These are phyloP conservation scores for Saccharomyces hybrid DNA, from an alignment of 1,139 yeast genomes.

Conservation along the genomic window DNA sequence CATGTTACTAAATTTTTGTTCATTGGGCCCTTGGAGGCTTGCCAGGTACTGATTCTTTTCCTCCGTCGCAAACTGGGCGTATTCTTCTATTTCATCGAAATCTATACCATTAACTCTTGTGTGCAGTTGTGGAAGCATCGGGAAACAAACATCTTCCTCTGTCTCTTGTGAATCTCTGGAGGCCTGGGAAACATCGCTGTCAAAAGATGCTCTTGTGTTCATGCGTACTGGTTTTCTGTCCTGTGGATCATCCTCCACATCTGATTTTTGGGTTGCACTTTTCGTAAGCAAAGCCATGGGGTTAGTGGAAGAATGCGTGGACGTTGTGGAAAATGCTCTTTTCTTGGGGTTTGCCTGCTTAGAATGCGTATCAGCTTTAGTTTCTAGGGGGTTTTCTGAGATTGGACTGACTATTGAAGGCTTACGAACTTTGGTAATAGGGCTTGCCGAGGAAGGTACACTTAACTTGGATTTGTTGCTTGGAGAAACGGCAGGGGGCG, in stretches of 20 bases:
- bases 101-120: constrained; percentile 62
- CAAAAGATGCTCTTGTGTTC: constrained; percentile 35
- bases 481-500: not conserved
- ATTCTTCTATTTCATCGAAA: constrained; percentile 71
- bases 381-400: not conserved
- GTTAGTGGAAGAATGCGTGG: constrained; percentile 1
- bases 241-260: constrained; percentile 4
- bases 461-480: not conserved
- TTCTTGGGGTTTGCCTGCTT: constrained; percentile 7
- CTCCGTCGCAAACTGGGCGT: constrained; percentile 43
- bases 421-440: not conserved
- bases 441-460: not conserved
- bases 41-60: constrained; percentile 13
- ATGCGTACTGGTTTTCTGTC: constrained; percentile 8
- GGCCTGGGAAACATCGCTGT: constrained; percentile 65
- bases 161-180: constrained; percentile 75
- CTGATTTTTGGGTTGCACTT: constrained; percentile 9
- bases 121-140: constrained; percentile 67
- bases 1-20: not conserved
- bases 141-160: constrained; percentile 96
- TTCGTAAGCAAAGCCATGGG: constrained; percentile 5
- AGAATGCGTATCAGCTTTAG: not conserved
- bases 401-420: not conserved
- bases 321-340: constrained; percentile 7
- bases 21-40: constrained; percentile 1